phyloP scores from a whole-genome alignment of 139 green algal genomes.

The Micromonas pusilla region DNA sequence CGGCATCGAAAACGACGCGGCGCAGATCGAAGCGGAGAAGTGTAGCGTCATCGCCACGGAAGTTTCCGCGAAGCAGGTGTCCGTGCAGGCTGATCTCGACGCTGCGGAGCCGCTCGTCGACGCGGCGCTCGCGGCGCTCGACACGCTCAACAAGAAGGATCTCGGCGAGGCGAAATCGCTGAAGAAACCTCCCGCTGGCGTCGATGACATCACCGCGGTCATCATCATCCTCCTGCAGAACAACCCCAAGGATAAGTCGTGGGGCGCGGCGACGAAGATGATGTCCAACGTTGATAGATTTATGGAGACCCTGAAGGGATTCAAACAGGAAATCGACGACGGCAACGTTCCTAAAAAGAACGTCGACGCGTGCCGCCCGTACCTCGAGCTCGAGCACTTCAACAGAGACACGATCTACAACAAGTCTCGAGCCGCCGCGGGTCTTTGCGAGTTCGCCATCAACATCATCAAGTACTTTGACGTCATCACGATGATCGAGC shows the following conservation, averaged over 20 bases:
- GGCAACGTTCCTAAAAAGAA: slow-evolving; percentile 65
- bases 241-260: slow-evolving; percentile 82
- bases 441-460: slow-evolving; percentile 80
- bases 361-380: slow-evolving; percentile 64
- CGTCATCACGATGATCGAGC: slow-evolving; percentile 51
- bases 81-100: slow-evolving; percentile 70
- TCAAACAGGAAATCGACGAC: slow-evolving; percentile 79
- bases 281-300: slow-evolving; percentile 90
- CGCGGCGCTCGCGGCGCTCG: slow-evolving; percentile 70
- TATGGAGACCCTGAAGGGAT: slow-evolving; percentile 72
- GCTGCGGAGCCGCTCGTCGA: slow-evolving; percentile 74
- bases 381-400: slow-evolving; percentile 76
- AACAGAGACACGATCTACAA: slow-evolving; percentile 73
- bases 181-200: slow-evolving; percentile 75
- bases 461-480: slow-evolving; percentile 84
- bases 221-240: slow-evolving; percentile 76
- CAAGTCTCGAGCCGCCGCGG: slow-evolving; percentile 78
- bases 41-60: slow-evolving; percentile 67
- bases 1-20: slow-evolving; percentile 68
- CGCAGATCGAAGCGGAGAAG: slow-evolving; percentile 73
- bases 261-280: slow-evolving; percentile 67
- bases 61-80: slow-evolving; percentile 70
- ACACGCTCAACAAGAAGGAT: slow-evolving; percentile 85
- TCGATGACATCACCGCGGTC: slow-evolving; percentile 83
- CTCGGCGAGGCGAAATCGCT: slow-evolving; percentile 75